Base-by-base conservation (phyloP, 2,329 filamentous ascomycete species). In the Fusarium torreyae region DNA sequence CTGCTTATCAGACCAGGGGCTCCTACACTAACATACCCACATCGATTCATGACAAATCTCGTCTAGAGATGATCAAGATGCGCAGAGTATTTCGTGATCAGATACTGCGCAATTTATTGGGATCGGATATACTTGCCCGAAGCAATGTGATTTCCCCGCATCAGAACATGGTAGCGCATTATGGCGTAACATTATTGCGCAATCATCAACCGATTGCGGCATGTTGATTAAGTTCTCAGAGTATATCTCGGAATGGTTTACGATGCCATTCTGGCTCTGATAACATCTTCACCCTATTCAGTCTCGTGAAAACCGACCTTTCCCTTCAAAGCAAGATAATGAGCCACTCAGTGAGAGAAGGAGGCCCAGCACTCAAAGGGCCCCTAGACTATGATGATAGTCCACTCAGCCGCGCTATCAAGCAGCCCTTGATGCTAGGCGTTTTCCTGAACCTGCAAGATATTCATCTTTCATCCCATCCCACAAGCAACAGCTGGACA, bases 401-500 rank as follows among this genome's bases (percentile, higher is more conserved):
- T 17, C 34, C 34, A 36, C 34, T 36, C 34, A 36, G 34, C 17
- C 14, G 34, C 7, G 34, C 34, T 36, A 17, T 17, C 17, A 15
- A 17, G 7, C 34, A 36, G 8, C 34, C 34, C n/a, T 10, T 52
- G 15, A 42, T 42, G 39, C 18, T 42, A 18, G 39, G 39, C 18
- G 39, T 42, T 14, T 42, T 42, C 9, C 39, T 42, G 15, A 48
- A 48, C 26, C 8, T 48, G 10, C 44, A 48, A 8, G 44, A 48
- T 14, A 33, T 48, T 11, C 26, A 48, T 10, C 26, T 33, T 20
- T 48, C 44, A 20, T 33, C 26, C 14, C 13, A 33, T 14, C 44
- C 44, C 1, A 48, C 44, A 22, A 48, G n/a, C 28, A 48, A 48
- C 28, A 48, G 44, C n/a, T 48, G 44, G 44, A 48, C 44, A n/a